Evolutionary conservation across 805 yeast species (phyloP), one percentile per base, ranked within the genome.

Genomic region (Candida sphagnicola): DNA sequence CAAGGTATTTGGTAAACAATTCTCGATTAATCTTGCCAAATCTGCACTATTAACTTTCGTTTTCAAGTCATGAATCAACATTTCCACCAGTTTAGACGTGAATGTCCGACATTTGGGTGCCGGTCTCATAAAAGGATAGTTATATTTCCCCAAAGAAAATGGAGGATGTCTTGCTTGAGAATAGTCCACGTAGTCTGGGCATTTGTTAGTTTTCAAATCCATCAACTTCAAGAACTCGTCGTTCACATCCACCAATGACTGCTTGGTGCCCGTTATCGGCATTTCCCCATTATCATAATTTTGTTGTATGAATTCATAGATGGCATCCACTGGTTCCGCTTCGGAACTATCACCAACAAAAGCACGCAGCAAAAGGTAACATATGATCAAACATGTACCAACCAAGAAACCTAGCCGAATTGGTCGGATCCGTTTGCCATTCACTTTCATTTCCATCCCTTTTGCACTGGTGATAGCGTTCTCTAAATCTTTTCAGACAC

Each of bases 1-100:
- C 38, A 88, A 62, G 0, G 96, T 88, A 56, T 88, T 88, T 5
- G 96, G 96, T 41, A 87, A 72, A 31, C 91, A 72, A 56, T 88
- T 88, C 52, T 88, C 95, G 48, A 88, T 73, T 40, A 88, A 59
- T 36, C 91, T 63, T 3, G 83, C 84, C 37, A 89, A 59, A 56
- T 88, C 96, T 0, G 73, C 74, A 54, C 81, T 82, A 25, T 56
- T 54, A 14, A 86, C 63, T 45, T 72, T 67, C 10, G 37, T 35
- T 35, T 63, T 72, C 55, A 85, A 63, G 35, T 78, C 81, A 2
- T 47, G 54, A 16, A 88, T 75, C 25, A 80, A 62, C 12, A 52
- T 49, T 46, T 88, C 96, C 3, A 89, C 81, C 0, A 76, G 75
- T 0, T 52, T 47, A 0, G 90, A 82, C 2, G 43, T 46, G 56